Percentiles rank a stretch among this genome's conserved stretches.
phyloP scores from a whole-genome alignment of 768 basidiomycete genomes.

The Lactarius trivialis region DNA sequence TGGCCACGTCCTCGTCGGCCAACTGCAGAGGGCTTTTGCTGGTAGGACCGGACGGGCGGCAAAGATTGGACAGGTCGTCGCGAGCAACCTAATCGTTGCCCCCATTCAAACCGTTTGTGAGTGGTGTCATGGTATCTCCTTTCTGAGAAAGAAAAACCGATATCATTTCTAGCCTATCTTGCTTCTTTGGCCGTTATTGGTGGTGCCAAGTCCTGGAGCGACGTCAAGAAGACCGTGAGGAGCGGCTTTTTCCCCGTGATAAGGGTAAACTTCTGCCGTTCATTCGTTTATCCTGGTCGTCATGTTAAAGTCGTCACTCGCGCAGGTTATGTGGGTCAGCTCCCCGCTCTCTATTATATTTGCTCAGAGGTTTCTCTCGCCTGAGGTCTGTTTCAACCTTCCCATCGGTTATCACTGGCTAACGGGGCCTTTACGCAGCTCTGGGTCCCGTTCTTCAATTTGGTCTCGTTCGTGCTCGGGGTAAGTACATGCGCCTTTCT shows the following conservation, averaged over 20 bases:
- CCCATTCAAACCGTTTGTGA: conserved; percentile 67
- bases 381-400: conserved; percentile 45
- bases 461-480: conserved; percentile 67
- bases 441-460: conserved; percentile 86
- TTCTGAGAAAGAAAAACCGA: not conserved
- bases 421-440: conserved; percentile 37
- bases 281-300: not conserved
- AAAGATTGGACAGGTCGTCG: conserved; percentile 66
- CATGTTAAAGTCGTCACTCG: not conserved
- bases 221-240: conserved; percentile 61
- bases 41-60: conserved; percentile 60
- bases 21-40: conserved; percentile 68
- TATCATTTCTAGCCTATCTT: conserved; percentile 49
- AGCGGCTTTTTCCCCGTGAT: conserved; percentile 70
- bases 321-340: conserved; percentile 71
- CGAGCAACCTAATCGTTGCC: conserved; percentile 68
- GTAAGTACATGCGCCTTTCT: conserved; percentile 37
- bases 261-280: conserved; percentile 41
- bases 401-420: not conserved
- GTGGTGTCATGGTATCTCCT: conserved; percentile 23
- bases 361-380: conserved; percentile 74
- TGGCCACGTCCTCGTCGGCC: conserved; percentile 64
- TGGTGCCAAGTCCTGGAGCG: conserved; percentile 62
- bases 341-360: conserved; percentile 67
- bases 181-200: conserved; percentile 79